Evolutionary conservation across 2,329 filamentous ascomycete genomes (phyloP), one percentile per base, ranked within the genome.

Genomic region (Herpotrichia juniperi): DNA sequence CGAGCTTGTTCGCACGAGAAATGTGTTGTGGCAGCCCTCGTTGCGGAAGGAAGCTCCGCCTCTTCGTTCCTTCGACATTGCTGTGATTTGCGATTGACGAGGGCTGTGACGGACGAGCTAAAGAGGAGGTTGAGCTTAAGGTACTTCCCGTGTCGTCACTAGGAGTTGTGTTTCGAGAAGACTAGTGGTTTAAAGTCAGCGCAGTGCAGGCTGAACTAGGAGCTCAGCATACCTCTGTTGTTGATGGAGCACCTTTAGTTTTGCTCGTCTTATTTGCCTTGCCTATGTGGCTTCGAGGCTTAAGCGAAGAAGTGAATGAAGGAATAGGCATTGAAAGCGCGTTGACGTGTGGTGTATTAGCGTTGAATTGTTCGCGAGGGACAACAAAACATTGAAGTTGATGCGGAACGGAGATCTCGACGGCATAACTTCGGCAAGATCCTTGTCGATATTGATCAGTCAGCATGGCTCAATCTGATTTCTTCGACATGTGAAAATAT

Each of bases 41-140:
- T 44, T 73, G 71, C 14, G 68, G 69, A 25, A 73, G 60, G 46
- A 70, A 58, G 52, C 70, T 72, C 22, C 66, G 62, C 34, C 56
- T 37, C 22, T 57, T 66, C 21, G 46, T 16, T 8, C 30, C 51
- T 28, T 61, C 51, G 28, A 22, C 32, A 32, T 22, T 40, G 7
- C 44, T 44, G 9, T 37, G 37, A 24, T 50, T 37, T 37, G 30
- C 9, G 11, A 32, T 49, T 30, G n/a, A 30, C 31, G 39, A 37
- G 28, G 24, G 32, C 14, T 45, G 24, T 48, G 52, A 32, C 35
- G 52, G 42, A 31, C 47, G 48, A 16, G 28, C n/a, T 24, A 17
- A 8, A n/a, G 24, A 22, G 14, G 22, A 14, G 25, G 12, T 48
- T 17, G 34, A 19, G 34, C 26, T 40, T n/a, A n/a, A 17, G n/a